Evolutionary conservation across 805 yeast species (phyloP), one percentile per base, ranked within the genome.

Genomic region (Saccharomyces kudriavzevii): DNA sequence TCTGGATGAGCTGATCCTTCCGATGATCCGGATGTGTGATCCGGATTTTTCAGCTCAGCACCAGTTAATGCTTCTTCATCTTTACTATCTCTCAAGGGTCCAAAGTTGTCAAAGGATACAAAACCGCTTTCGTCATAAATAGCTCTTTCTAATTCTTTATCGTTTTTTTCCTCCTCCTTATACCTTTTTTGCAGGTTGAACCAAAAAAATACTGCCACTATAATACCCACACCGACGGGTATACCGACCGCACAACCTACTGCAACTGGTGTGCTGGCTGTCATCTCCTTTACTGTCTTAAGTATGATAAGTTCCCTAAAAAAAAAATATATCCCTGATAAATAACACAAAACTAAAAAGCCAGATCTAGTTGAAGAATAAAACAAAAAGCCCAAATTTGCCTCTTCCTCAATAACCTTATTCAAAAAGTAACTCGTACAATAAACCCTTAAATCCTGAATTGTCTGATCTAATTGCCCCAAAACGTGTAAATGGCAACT

Each of bases 171-270:
- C 53, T 79, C 83, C 49, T 61, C 60, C 49, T 67, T 70, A 43
- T 71, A 66, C 47, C 73, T 68, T 53, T 65, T 60, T 52, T 69
- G 74, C 52, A 74, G 71, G 48, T 75, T 69, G 29, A 64, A 54
- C 74, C 77, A 74, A 53, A 76, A 70, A 9, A 56, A 56, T 2
- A 68, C 40, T 0, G 76, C 69, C 2, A 76, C 66, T 0, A 71
- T 17, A 0, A 74, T 14, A 1, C 76, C 74, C 10, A 77, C 56
- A 4, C 70, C 73, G n/a, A 72, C 60, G 0, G 83, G 83, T 26
- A 79, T 69, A 40, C 82, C 83, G 2, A 79, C 78, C 2, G 82
- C 79, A 57, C 79, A 74, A 1, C 82, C 82, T 2, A 78, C 82
- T 1, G 81, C 78, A 9, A 73, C 56, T 1, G 69, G 61, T 8